phyloP scores from a whole-genome alignment of 768 basidiomycete genomes.

The Auricularia heimuer region DNA sequence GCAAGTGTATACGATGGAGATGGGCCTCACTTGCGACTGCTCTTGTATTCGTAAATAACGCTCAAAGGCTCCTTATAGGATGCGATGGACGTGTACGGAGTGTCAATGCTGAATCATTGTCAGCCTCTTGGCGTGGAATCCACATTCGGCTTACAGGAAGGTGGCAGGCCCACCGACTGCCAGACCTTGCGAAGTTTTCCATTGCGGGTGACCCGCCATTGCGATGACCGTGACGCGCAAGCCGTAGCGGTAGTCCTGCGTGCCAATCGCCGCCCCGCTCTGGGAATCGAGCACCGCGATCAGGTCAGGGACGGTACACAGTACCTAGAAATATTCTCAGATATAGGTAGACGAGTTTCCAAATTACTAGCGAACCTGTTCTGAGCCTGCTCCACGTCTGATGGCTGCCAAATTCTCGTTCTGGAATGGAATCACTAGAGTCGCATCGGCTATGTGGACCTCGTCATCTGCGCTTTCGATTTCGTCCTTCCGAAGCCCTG shows the following conservation, averaged over 20 bases:
- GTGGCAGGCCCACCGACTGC: conserved; percentile 42
- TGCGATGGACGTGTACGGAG: conserved; percentile 29
- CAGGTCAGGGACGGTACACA: conserved; percentile 54
- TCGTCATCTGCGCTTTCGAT: conserved; percentile 20
- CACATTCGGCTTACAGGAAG: conserved; percentile 33
- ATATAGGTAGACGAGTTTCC: conserved; percentile 9
- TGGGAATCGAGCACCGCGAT: conserved; percentile 56
- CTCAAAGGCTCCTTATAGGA: conserved; percentile 33
- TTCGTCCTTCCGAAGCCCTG: conserved; percentile 20
- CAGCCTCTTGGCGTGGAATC: not conserved
- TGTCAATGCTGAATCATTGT: conserved; percentile 17
- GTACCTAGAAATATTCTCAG: conserved; percentile 25
- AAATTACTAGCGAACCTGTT: not conserved
- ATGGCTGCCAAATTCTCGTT: conserved; percentile 50
- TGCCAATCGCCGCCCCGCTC: conserved; percentile 50
- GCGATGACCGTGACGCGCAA: conserved; percentile 45
- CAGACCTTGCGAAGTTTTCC: conserved; percentile 43
- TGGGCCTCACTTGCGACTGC: too few relatives aligned
- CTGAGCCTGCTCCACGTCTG: conserved; percentile 21
- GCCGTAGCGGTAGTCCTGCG: conserved; percentile 53
- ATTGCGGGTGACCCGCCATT: conserved; percentile 41
- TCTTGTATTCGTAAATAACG: conserved; percentile 35
- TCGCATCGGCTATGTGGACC: not conserved
- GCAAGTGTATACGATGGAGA: too few relatives aligned
- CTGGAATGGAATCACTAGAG: conserved; percentile 47